Evolutionary conservation across 768 basidiomycete genomes (phyloP), one percentile per base, ranked within the genome.

Genomic region (Amanita inopinata): DNA sequence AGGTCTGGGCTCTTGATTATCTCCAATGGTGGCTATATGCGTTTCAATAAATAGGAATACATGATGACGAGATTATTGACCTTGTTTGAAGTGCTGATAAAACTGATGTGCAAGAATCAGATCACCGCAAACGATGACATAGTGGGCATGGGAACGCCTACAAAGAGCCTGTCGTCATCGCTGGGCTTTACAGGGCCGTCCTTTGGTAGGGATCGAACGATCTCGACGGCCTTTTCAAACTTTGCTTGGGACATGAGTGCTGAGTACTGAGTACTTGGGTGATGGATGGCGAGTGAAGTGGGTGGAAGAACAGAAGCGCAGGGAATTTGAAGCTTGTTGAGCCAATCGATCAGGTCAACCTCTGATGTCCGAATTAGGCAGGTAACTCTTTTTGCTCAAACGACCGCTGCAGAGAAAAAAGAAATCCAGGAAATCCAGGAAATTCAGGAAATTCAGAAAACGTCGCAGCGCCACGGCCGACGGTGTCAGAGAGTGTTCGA

Each of bases 81-180:
- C 89, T 72, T 94, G 92, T 74, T 98, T 99, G 76, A 70, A 97
- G 61, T 82, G 77, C 52, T 71, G 73, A 71, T 98, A 99, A 72
- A 96, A 96, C 93, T 97, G 46, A 47, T 20, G 23, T 39, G 46
- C 35, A 42, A 22, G 33, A 47, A 46, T 32, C 11, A 36, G 33
- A 25, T 35, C 14, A 14, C 27, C 8, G 34, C 14, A 28, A 11
- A n/a, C 7, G 2, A 3, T 1, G 33, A 5, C 5, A 25, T 11
- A 25, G 17, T 3, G 14, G 8, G 9, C 8, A 20, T 12, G 12
- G 18, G n/a, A 20, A 14, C 25, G 66, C 85, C 58, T 61, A 92
- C 93, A 53, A 65, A 68, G 51, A 97, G 84, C 68, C 88, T 74
- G 44, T 88, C 82, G 8, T 82, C 80, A 49, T 73, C 63, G 12